Base-by-base conservation (phyloP, 345 rosid genomes). In the Raphanus raphanistrum region DNA sequence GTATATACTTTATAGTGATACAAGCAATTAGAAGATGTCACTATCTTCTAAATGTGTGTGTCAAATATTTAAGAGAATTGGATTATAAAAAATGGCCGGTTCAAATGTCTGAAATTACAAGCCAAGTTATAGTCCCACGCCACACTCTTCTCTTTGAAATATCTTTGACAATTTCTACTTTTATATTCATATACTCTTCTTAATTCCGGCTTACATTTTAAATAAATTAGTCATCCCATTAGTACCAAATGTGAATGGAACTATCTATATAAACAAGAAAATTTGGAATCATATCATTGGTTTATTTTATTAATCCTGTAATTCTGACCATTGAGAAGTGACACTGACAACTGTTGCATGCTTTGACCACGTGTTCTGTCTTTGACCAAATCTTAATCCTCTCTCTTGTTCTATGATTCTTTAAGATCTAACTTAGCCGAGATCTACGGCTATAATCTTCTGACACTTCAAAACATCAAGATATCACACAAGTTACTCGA, bases 81-180 rank as follows among this genome's bases (percentile, higher is more conserved):
- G 36, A 68, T 57, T 6, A 63, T 63, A 74, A 50, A 78, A 55
- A 80, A 13, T 69, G 71, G 82, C 75, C 79, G 70, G 75, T 79
- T 79, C 72, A 63, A 79, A 74, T 31, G 75, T 64, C 72, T 79
- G 68, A 80, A 55, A 5, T 63, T 80, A 80, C 82, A 74, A 80
- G 82, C 82, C 55, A 80, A 63, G 62, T 29, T 63, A 70, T 63
- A 74, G 68, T 70, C 75, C 75, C 76, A 79, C 79, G 75, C 75
- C 72, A 74, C 68, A 74, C 72, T 68, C 68, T 69, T 74, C 13
- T n/a, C 21, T 74, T 63, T 43, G 71, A 79, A 69, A 63, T 63
- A 71, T 63, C 72, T 74, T 41, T 79, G 79, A 74, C 75, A 79
- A 68, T 6, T 79, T 63, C 59, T 29, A 29, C 6, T 54, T 36